These are phyloP conservation scores for Hypoxylon sp. DNA, from an alignment of 2,329 filamentous ascomycete genomes.

Conservation along the genomic window DNA sequence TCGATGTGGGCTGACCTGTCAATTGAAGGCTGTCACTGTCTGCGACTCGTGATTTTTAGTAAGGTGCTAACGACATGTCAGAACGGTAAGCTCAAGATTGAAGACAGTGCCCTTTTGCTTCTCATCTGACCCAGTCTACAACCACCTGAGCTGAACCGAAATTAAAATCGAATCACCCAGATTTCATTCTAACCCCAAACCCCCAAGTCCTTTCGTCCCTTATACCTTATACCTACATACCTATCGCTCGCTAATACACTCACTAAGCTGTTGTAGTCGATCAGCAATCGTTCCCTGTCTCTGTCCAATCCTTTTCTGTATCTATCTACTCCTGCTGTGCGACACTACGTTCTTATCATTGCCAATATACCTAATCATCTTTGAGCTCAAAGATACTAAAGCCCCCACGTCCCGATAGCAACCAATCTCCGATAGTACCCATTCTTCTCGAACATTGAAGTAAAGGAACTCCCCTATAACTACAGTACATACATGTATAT, in stretches of 20 bases:
- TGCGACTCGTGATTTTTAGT: slow-evolving; percentile 23
- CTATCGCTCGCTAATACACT: slow-evolving; percentile 3
- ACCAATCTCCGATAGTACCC: not conserved
- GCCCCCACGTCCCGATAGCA: slow-evolving; percentile 31
- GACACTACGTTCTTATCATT: slow-evolving; percentile 35
- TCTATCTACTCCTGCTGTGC: slow-evolving; percentile 19
- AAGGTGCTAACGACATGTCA: slow-evolving; percentile 15
- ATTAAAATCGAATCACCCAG: slow-evolving; percentile 32
- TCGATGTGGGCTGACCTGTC: too few species aligned
- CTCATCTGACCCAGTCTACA: slow-evolving; percentile 32
- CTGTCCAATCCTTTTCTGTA: slow-evolving; percentile 16
- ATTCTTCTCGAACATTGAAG: slow-evolving; percentile 4
- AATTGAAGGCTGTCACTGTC: slow-evolving; percentile 3
- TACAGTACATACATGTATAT: slow-evolving; percentile 1
- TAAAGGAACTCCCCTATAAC: not conserved
- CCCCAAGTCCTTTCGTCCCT: slow-evolving; percentile 3
- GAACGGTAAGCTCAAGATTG: not conserved
- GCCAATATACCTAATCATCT: slow-evolving; percentile 19
- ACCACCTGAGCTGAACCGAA: slow-evolving; percentile 18
- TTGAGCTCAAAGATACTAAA: slow-evolving; percentile 14
- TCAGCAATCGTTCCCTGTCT: slow-evolving; percentile 6
- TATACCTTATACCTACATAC: not conserved
- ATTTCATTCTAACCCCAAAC: slow-evolving; percentile 16
- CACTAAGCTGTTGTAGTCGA: slow-evolving; percentile 10
- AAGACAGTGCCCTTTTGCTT: slow-evolving; percentile 1